Conservation (phyloP, 2,329 filamentous ascomycete genomes). For the Byssochlamys sp. region DNA sequence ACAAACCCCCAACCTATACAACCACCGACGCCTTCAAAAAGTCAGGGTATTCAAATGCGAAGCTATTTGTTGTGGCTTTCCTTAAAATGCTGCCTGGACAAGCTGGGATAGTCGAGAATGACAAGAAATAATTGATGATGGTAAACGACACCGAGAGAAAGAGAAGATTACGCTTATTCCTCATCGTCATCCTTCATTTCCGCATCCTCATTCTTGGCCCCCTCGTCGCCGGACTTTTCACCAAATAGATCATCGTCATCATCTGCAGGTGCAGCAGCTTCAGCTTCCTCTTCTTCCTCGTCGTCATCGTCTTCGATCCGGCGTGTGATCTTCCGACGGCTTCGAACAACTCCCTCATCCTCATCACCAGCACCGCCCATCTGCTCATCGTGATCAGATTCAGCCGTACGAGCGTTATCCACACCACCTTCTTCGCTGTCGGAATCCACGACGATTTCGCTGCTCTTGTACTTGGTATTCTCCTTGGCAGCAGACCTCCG, state of each 20-base stretch:
- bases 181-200: not conserved
- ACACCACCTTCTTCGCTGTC: conserved; percentile 45
- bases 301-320: not conserved
- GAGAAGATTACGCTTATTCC: not conserved
- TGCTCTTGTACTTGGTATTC: conserved; percentile 69
- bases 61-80: not conserved
- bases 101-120: not conserved
- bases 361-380: not conserved
- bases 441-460: conserved; percentile 71
- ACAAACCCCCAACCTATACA: not conserved
- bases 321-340: not conserved
- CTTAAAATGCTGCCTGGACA: not conserved
- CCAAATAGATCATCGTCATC: not conserved
- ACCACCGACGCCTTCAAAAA: not conserved
- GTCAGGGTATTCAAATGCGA: not conserved
- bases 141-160: not conserved
- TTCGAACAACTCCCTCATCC: not conserved
- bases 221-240: not conserved
- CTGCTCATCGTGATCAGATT: not conserved
- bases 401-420: conserved; percentile 9
- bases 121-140: not conserved
- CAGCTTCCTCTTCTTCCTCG: not conserved
- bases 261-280: not conserved
- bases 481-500: conserved; percentile 37
- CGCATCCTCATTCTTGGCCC: not conserved